Conservation (phyloP, 805 yeast genomes). For the Candida verbasci region DNA sequence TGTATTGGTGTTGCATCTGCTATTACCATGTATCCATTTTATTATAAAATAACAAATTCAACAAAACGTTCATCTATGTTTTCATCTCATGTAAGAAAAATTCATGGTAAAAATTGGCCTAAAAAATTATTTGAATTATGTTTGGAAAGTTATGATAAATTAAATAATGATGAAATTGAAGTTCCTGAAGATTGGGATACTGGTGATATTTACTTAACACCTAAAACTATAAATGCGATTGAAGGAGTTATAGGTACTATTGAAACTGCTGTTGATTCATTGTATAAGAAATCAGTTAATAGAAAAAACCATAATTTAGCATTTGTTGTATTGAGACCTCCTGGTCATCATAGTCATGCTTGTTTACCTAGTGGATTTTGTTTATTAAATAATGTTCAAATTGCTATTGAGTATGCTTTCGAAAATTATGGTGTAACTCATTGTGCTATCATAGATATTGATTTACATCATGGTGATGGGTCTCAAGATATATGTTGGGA, state of each 20-base stretch:
- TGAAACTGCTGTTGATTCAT: constrained; percentile 61
- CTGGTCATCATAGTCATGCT: constrained; percentile 85
- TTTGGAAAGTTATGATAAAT: constrained; percentile 50
- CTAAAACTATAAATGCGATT: constrained; percentile 63
- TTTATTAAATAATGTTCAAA: constrained; percentile 73
- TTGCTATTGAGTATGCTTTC: constrained; percentile 74
- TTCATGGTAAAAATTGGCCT: constrained; percentile 79
- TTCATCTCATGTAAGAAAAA: constrained; percentile 57
- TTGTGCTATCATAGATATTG: constrained; percentile 78
- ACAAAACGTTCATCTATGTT: constrained; percentile 45
- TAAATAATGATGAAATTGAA: constrained; percentile 54
- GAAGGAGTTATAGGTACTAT: constrained; percentile 76
- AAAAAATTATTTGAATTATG: constrained; percentile 54
- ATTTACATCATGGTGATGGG: constrained; percentile 88
- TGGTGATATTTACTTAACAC: constrained; percentile 74
- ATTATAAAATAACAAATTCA: constrained; percentile 47
- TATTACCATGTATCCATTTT: constrained; percentile 59
- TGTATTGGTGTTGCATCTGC: constrained; percentile 81
- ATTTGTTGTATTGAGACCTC: constrained; percentile 72
- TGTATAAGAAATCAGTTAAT: constrained; percentile 12
- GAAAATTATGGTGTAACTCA: constrained; percentile 63
- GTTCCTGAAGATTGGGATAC: constrained; percentile 80
- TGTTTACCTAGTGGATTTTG: constrained; percentile 85
- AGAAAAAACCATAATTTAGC: constrained; percentile 33
- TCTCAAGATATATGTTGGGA: constrained; percentile 84